Evolutionary conservation across 352 stramenopile species (phyloP).

Genomic region (Pythium oligandrum): DNA sequence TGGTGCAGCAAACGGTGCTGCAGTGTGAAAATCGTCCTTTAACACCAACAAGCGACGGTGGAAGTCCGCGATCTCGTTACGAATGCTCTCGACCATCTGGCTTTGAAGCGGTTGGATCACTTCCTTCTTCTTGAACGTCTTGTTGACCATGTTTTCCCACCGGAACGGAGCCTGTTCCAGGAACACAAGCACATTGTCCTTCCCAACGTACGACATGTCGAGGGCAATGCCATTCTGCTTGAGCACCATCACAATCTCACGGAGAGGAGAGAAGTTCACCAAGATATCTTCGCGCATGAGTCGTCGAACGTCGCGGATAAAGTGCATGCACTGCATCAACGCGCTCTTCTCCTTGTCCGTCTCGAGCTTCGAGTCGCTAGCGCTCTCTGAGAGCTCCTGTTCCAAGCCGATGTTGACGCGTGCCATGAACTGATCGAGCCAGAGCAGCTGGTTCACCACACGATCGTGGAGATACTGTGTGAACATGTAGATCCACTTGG

Average conservation of each 20-base stretch:
- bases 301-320: conserved; percentile 85
- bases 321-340: conserved; percentile 86
- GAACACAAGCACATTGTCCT: conserved; percentile 79
- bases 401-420: conserved; percentile 76
- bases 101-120: conserved; percentile 88
- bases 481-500: conserved; percentile 94
- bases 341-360: conserved; percentile 34
- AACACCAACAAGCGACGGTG: conserved; percentile 55
- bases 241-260: conserved; percentile 76
- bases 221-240: conserved; percentile 87
- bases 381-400: conserved; percentile 30
- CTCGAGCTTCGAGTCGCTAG: conserved; percentile 35
- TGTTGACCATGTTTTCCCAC: conserved; percentile 92
- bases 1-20: conserved; percentile 50
- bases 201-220: conserved; percentile 84
- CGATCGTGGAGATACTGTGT: conserved; percentile 91
- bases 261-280: conserved; percentile 67
- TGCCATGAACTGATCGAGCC: conserved; percentile 86
- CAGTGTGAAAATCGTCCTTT: conserved; percentile 57
- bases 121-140: conserved; percentile 92
- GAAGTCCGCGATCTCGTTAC: conserved; percentile 68
- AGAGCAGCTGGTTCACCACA: conserved; percentile 76
- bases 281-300: conserved; percentile 80
- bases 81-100: conserved; percentile 82
- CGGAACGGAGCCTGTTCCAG: conserved; percentile 85